Conservation (phyloP, 371 early-diverging fungal species). For the Mortierella sp. region DNA sequence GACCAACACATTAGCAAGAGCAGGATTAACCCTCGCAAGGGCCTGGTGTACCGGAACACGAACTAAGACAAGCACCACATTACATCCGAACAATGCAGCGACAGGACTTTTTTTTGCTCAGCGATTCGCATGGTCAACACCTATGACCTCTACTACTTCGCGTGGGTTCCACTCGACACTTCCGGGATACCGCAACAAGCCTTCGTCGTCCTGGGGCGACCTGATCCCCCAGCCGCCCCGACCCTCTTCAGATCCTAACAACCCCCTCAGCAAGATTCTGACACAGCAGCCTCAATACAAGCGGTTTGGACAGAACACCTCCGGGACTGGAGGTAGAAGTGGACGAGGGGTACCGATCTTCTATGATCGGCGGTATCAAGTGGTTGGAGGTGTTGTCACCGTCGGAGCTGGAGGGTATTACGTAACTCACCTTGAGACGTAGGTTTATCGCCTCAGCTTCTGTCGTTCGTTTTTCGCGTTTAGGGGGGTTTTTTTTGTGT, state of each 20-base stretch:
- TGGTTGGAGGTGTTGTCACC: conserved; percentile 31
- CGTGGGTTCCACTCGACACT: conserved; percentile 25
- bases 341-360: conserved; percentile 27
- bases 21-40: conserved; percentile 3
- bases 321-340: background rate
- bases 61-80: background rate
- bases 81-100: background rate
- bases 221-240: conserved; percentile 34
- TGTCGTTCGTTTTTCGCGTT: conserved; percentile 16
- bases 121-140: background rate
- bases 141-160: background rate
- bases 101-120: too few species aligned
- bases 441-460: background rate
- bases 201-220: conserved; percentile 35
- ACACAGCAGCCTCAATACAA: conserved; percentile 36
- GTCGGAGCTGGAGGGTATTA: conserved; percentile 68
- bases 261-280: conserved; percentile 12
- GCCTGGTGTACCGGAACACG: background rate
- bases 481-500: background rate
- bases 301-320: conserved; percentile 40
- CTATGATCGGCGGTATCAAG: conserved; percentile 39
- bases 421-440: conserved; percentile 70
- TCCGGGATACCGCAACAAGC: conserved; percentile 12
- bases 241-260: conserved; percentile 2
- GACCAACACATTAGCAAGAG: background rate